Conservation (phyloP, 2,329 filamentous ascomycete genomes). For the Fusarium metavorans region DNA sequence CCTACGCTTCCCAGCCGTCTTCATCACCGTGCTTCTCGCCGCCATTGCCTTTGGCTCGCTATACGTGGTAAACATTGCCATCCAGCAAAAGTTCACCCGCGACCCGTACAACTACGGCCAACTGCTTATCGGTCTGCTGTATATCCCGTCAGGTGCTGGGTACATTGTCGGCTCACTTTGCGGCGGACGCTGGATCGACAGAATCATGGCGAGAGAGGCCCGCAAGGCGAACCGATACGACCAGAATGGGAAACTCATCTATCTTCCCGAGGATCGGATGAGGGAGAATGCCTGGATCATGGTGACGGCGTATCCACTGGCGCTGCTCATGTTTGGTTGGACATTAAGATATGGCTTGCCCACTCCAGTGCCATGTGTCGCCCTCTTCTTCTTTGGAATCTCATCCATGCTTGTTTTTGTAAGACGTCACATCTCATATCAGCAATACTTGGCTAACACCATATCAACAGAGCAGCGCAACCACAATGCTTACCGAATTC, state of each 20-base stretch:
- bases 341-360: slow-evolving; percentile 72
- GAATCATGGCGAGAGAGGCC: slow-evolving; percentile 83
- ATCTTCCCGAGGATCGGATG: slow-evolving; percentile 84
- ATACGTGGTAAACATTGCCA: slow-evolving; percentile 82
- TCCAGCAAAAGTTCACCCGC: slow-evolving; percentile 76
- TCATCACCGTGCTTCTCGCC: slow-evolving; percentile 79
- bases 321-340: slow-evolving; percentile 84
- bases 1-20: slow-evolving; percentile 78
- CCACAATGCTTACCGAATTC: slow-evolving; percentile 89
- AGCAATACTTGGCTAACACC: slow-evolving; percentile 12
- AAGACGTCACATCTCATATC: slow-evolving; percentile 30
- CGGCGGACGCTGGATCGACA: slow-evolving; percentile 83
- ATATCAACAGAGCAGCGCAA: slow-evolving; percentile 63
- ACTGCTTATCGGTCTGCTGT: slow-evolving; percentile 79
- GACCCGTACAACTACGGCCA: slow-evolving; percentile 77
- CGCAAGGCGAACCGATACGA: slow-evolving; percentile 77
- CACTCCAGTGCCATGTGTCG: slow-evolving; percentile 72
- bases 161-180: slow-evolving; percentile 77
- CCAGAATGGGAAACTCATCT: slow-evolving; percentile 72
- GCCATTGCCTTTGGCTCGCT: slow-evolving; percentile 80
- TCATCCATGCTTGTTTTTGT: slow-evolving; percentile 85
- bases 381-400: slow-evolving; percentile 80
- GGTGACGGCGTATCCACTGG: slow-evolving; percentile 75
- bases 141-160: slow-evolving; percentile 80
- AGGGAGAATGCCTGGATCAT: slow-evolving; percentile 85